These are phyloP conservation scores for Pulveroboletus sp. DNA, from an alignment of 768 basidiomycete genomes.

Conservation along the genomic window DNA sequence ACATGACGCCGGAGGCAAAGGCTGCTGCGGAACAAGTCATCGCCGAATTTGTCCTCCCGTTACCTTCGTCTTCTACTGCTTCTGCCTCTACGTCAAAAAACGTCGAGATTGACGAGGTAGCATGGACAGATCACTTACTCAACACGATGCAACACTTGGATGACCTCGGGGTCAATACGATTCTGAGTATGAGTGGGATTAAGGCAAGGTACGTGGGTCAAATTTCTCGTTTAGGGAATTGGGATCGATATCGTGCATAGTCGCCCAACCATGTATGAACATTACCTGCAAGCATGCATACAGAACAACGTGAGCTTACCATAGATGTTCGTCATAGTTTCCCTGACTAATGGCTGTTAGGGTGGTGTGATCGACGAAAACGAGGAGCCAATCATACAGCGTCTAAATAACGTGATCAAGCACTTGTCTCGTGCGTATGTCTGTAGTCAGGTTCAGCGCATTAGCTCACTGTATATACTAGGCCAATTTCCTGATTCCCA, in stretches of 20 bases:
- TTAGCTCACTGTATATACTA: constrained; percentile 21
- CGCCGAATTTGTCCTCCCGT: constrained; percentile 74
- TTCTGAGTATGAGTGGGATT: constrained; percentile 61
- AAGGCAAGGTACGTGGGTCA: constrained; percentile 46
- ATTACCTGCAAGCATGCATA: constrained; percentile 68
- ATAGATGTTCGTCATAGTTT: background rate
- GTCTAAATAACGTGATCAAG: constrained; percentile 51
- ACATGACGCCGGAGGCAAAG: constrained; percentile 55
- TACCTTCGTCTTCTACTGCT: constrained; percentile 45
- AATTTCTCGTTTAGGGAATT: background rate
- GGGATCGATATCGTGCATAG: constrained; percentile 32
- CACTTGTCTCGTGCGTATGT: constrained; percentile 55
- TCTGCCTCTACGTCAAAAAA: constrained; percentile 41
- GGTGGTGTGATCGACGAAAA: constrained; percentile 88
- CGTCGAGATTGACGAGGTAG: constrained; percentile 65
- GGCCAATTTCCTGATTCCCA: constrained; percentile 60
- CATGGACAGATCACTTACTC: constrained; percentile 84
- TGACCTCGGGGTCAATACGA: constrained; percentile 48
- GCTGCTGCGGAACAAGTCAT: constrained; percentile 62
- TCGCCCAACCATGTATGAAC: constrained; percentile 65
- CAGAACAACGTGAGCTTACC: constrained; percentile 71
- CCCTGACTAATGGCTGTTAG: constrained; percentile 36
- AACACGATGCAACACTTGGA: constrained; percentile 66
- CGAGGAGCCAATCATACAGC: constrained; percentile 56
- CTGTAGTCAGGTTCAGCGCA: background rate